phyloP scores from a whole-genome alignment of 305 asterid species.

The Stenogyne calaminthoides region DNA sequence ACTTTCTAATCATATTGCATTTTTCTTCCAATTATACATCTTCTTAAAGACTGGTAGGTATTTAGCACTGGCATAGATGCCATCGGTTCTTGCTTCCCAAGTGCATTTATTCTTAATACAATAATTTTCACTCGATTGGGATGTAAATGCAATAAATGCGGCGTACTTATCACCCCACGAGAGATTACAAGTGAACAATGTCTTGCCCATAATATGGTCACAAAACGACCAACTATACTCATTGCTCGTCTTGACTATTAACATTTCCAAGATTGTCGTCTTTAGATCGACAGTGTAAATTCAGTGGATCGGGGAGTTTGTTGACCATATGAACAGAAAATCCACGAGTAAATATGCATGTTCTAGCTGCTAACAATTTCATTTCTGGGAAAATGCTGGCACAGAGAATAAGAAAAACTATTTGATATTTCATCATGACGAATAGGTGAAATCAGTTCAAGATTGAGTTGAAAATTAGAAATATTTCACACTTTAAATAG shows the following conservation, averaged over 20 bases:
- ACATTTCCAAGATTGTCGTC: too few relatives aligned
- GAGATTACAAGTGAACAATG: constrained; percentile 28
- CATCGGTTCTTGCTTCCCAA: constrained; percentile 29
- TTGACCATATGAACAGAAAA: too few relatives aligned
- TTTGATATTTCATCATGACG: not conserved
- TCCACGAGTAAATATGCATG: not conserved
- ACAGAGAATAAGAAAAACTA: not conserved
- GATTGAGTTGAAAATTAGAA: not conserved
- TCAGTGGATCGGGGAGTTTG: too few relatives aligned
- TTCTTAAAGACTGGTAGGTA: not conserved
- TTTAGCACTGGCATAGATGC: not conserved
- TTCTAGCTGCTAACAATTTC: not conserved
- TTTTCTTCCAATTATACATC: constrained; percentile 3
- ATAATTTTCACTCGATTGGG: not conserved
- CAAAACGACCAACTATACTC: constrained; percentile 23
- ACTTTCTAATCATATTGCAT: too few relatives aligned
- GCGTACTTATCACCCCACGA: constrained; percentile 1
- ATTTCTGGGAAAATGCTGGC: not conserved
- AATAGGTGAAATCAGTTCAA: too few relatives aligned
- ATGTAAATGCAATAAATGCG: not conserved
- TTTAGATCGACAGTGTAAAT: too few relatives aligned
- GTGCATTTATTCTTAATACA: not conserved
- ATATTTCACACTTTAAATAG: not conserved
- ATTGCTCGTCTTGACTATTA: too few relatives aligned
- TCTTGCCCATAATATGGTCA: not conserved